Conservation (phyloP, 1,284 basidiomycete genomes). For the Papiliotrema flavescens region DNA sequence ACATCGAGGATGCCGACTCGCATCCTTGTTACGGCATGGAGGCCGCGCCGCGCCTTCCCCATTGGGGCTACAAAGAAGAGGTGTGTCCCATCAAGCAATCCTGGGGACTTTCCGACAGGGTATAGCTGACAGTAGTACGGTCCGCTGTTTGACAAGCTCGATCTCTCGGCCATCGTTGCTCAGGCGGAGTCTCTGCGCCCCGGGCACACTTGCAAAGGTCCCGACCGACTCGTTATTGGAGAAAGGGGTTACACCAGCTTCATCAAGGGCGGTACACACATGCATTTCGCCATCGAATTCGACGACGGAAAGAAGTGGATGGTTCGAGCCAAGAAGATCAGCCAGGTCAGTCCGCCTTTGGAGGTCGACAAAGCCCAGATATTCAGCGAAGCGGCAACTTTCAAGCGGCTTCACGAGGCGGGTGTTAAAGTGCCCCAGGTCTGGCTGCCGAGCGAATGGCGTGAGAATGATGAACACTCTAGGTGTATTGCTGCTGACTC, state of each 20-base stretch:
- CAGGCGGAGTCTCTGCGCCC: conserved; percentile 1
- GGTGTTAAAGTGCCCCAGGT: conserved; percentile 4
- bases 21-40: neutral
- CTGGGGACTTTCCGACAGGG: no score
- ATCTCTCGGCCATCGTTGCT: neutral
- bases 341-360: neutral
- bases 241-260: no score
- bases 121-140: no score
- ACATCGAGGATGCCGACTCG: neutral
- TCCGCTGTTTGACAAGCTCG: neutral
- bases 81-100: no score
- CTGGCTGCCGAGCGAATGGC: neutral
- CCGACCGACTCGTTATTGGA: neutral
- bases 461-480: neutral
- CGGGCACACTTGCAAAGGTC: neutral
- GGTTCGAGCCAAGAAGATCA: neutral
- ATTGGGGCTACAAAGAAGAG: no score
- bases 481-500: no score
- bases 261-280: neutral
- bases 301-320: conserved; percentile 5
- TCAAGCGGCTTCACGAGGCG: neutral
- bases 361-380: neutral
- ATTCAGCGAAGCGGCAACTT: conserved; percentile 2
- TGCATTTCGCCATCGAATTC: conserved; percentile 1
- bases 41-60: no score